A percentile compares a stretch with the other conserved stretches of the same genome.
Evolutionary conservation across 306 rosid species (phyloP).

Genomic region (Cicer chorassanicum): DNA sequence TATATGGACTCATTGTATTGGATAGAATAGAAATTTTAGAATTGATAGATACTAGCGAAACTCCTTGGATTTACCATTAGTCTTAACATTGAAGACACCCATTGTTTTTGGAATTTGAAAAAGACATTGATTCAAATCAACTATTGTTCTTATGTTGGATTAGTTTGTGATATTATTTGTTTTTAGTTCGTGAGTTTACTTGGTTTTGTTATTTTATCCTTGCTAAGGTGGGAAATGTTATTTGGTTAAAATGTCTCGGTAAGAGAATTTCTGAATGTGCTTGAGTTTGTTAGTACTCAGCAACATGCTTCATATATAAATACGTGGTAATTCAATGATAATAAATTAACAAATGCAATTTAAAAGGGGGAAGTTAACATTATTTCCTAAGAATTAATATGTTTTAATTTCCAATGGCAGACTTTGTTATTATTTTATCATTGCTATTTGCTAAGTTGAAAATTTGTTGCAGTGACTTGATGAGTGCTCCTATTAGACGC

Average conservation of each 20-base stretch:
- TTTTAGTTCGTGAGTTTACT: neutral
- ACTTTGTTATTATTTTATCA: slow-evolving; percentile 15
- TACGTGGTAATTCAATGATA: neutral
- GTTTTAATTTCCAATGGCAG: neutral
- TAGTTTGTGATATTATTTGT: slow-evolving; percentile 3
- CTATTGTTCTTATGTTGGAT: neutral
- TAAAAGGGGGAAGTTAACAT: neutral
- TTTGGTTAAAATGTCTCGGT: neutral
- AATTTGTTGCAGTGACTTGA: slow-evolving; percentile 68
- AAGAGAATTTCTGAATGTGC: neutral
- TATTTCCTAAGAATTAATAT: neutral
- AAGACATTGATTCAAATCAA: neutral
- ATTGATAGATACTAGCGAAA: neutral
- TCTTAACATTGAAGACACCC: neutral
- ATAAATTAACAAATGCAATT: slow-evolving; percentile 1
- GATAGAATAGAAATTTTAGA: neutral
- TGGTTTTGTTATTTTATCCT: slow-evolving; percentile 19
- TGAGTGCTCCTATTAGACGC: slow-evolving; percentile 87
- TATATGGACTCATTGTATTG: neutral
- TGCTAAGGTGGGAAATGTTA: slow-evolving; percentile 19
- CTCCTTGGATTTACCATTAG: neutral
- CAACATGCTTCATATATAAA: neutral
- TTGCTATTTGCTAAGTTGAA: slow-evolving; percentile 44
- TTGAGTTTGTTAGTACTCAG: neutral
- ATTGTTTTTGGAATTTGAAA: neutral